Evolutionary conservation across 179 eudicot genomes (phyloP).

Genomic region (Carnegiea gigantea): DNA sequence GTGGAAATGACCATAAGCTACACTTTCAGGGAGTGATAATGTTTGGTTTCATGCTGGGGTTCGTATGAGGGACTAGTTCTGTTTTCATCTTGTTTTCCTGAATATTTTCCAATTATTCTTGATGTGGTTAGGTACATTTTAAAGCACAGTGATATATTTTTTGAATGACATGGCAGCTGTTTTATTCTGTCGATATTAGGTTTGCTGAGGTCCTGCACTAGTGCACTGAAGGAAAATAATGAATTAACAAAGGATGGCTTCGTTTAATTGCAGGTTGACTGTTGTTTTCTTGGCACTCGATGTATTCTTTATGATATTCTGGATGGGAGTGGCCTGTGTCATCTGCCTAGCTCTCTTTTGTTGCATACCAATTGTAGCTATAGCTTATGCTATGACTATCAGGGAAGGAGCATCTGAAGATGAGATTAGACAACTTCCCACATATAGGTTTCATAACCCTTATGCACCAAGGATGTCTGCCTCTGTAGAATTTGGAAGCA

Average conservation of each 20-base stretch:
- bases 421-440: constrained; percentile 62
- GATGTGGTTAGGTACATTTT: not conserved
- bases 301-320: constrained; percentile 68
- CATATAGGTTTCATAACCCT: constrained; percentile 40
- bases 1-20: too few relatives aligned
- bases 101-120: not conserved
- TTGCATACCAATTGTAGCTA: constrained; percentile 57
- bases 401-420: constrained; percentile 73
- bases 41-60: not conserved
- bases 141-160: not conserved
- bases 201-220: not conserved
- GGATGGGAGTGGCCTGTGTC: constrained; percentile 57
- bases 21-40: not conserved
- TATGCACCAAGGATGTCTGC: constrained; percentile 23
- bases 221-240: not conserved
- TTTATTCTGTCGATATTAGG: not conserved
- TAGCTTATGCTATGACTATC: constrained; percentile 61
- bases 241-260: constrained; percentile 1
- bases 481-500: constrained; percentile 20
- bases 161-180: not conserved
- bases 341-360: constrained; percentile 58
- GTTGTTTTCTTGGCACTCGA: constrained; percentile 72
- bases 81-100: not conserved
- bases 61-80: not conserved
- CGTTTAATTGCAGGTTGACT: constrained; percentile 54